Base-by-base conservation (phyloP, 106 monocot genomes). In the Dioscorea dumetorum region DNA sequence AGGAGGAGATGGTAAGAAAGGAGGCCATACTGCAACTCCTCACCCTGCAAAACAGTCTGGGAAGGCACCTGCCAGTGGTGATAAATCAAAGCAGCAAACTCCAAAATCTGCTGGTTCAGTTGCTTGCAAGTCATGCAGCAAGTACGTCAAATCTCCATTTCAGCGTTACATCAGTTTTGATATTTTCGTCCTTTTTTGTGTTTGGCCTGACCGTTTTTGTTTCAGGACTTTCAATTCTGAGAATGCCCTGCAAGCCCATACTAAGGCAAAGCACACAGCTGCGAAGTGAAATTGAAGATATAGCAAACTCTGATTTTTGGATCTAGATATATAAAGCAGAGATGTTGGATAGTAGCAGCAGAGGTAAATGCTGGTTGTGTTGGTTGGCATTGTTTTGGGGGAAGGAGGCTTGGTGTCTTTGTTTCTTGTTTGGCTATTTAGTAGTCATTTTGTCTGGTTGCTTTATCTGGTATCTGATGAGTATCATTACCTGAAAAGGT, bases 101-200 rank as follows among this genome's bases (percentile, higher is more conserved):
- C 80, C 82, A 12, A 82, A 90, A 70, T 82, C 79, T 67, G 68
- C 35, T 28, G 88, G 83, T 12, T 78, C 85, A 20, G 49, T 80
- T 4, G 5, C 73, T 22, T 95, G 95, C 88, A 88, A 83, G 62
- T 83, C 85, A 24, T 95, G 91, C 76, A 80, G 31, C 85, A 95
- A 80, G 94, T 95, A 74, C 58, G 60, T 34, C 0, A 0, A 41
- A 8, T 12, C 15, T 13, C 3, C 21, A 0, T 0, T 35, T 13
- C 22, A 49, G 18, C 3, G 28, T 6, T 24, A 2, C 24, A 31
- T 13, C 14, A 28, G 2, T 31, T 60, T 66, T 62, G 12, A 0
- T 18, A 16, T n/a, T 32, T 52, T 31, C 4, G 50, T n/a, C 14
- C 5, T 14, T 32, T 3, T 67, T 28, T 41, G 4, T 18, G 9